phyloP scores from a whole-genome alignment of 2,329 filamentous ascomycete genomes.

The Colletotrichum gigasporum region DNA sequence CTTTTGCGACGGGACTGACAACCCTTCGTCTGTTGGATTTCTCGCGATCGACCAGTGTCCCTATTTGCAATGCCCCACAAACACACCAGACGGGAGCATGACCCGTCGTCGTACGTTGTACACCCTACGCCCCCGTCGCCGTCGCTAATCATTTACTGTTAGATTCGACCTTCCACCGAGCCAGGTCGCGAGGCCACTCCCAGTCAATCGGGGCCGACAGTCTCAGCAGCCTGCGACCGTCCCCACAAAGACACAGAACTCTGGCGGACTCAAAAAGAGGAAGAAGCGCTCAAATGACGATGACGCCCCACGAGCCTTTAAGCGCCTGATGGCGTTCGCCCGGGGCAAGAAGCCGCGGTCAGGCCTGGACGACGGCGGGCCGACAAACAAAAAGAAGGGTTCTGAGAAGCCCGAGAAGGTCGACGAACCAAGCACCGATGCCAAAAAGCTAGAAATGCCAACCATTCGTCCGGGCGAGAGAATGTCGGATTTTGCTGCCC shows the following conservation, averaged over 20 bases:
- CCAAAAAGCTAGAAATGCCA: constrained; percentile 52
- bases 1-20: neutral
- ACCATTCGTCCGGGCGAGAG: constrained; percentile 87
- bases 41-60: neutral
- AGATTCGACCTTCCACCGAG: constrained; percentile 62
- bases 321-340: constrained; percentile 81
- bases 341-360: constrained; percentile 67
- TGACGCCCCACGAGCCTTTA: constrained; percentile 90
- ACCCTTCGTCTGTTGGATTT: neutral
- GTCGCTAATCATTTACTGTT: constrained; percentile 18
- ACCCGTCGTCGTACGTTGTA: constrained; percentile 60
- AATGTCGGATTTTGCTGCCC: constrained; percentile 80
- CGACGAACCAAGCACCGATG: constrained; percentile 17
- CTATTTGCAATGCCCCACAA: constrained; percentile 79
- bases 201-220: constrained; percentile 45
- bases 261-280: constrained; percentile 49
- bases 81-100: constrained; percentile 74
- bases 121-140: neutral
- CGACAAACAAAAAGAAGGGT: constrained; percentile 36
- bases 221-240: constrained; percentile 2
- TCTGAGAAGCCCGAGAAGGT: constrained; percentile 36
- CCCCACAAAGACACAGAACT: constrained; percentile 38
- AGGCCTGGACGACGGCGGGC: constrained; percentile 77
- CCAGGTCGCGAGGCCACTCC: constrained; percentile 60
- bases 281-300: constrained; percentile 63